Conservation (phyloP, 2,329 filamentous ascomycete species). For the Magnaporthiopsis rhizophila region DNA sequence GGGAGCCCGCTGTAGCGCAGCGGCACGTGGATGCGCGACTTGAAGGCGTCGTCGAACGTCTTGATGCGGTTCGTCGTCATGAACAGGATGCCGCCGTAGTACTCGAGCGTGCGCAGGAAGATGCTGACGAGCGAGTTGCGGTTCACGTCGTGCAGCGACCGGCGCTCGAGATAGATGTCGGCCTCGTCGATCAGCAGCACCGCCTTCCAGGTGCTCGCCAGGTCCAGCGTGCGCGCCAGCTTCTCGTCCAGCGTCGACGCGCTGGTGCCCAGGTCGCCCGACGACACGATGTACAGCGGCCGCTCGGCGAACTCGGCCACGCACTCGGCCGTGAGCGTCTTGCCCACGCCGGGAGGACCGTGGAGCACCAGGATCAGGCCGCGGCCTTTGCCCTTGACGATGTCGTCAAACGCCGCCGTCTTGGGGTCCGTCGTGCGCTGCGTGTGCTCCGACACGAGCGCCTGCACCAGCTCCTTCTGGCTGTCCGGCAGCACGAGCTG, state of each 20-base stretch:
- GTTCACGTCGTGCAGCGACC: conserved; percentile 14
- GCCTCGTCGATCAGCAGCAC: conserved; percentile 26
- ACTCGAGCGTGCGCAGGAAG: conserved; percentile 27
- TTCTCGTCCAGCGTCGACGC: conserved; percentile 27
- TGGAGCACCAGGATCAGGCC: conserved; percentile 19
- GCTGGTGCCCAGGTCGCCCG: conserved; percentile 15
- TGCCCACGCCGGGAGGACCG: conserved; percentile 27
- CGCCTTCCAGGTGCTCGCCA: conserved; percentile 20
- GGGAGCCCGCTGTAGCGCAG: conserved; percentile 8
- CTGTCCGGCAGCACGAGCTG: conserved; percentile 21
- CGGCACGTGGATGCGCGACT: conserved; percentile 9
- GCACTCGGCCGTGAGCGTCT: conserved; percentile 31
- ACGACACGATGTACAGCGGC: conserved; percentile 26
- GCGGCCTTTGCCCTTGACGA: conserved; percentile 17
- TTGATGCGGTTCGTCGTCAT: conserved; percentile 32
- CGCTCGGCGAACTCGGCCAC: conserved; percentile 24
- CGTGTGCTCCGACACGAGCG: conserved; percentile 17
- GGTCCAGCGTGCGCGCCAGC: conserved; percentile 18
- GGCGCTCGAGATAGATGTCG: conserved; percentile 27
- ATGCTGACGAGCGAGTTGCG: conserved; percentile 14
- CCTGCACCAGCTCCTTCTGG: conserved; percentile 23
- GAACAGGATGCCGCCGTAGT: conserved; percentile 27
- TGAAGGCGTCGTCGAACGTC: conserved; percentile 27
- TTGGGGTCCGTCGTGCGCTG: conserved; percentile 5
- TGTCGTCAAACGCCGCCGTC: conserved; percentile 13